Evolutionary conservation across 768 basidiomycete genomes (phyloP).

Genomic region (Cystofilobasidium capitatum): DNA sequence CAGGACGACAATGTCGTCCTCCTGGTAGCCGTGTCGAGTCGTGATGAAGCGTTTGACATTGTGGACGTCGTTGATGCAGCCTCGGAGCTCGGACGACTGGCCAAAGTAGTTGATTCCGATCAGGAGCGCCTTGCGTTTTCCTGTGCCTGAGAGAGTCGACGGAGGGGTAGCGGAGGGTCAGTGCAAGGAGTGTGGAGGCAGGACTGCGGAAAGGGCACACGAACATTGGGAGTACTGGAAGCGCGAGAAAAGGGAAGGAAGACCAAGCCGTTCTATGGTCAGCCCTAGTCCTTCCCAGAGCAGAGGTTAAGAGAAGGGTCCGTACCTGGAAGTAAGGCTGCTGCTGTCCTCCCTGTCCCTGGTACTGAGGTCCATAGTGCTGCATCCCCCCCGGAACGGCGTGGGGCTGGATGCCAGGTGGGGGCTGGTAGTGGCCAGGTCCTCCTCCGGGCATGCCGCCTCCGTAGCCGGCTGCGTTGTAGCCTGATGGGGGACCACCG

Average conservation of each 20-base stretch:
- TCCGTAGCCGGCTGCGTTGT: not conserved
- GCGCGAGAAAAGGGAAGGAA: constrained; percentile 46
- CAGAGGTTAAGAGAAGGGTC: constrained; percentile 38
- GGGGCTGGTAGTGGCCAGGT: constrained; percentile 15
- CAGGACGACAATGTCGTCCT: constrained; percentile 74
- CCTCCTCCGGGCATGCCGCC: not conserved
- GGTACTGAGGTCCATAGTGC: constrained; percentile 54
- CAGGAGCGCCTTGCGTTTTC: constrained; percentile 76
- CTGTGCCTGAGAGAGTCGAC: no score
- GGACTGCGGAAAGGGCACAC: no score
- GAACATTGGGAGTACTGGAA: constrained; percentile 86
- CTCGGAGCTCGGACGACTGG: constrained; percentile 34
- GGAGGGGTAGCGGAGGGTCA: no score
- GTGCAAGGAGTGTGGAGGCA: no score
- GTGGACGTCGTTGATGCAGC: constrained; percentile 84
- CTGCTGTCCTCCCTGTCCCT: constrained; percentile 38
- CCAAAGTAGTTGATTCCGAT: constrained; percentile 44
- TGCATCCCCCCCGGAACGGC: constrained; percentile 45
- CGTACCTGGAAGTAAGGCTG: constrained; percentile 74
- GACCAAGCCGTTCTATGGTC: not conserved
- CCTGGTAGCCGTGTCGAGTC: constrained; percentile 58
- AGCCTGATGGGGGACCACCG: not conserved
- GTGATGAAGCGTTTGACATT: constrained; percentile 70
- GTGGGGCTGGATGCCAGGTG: constrained; percentile 17
- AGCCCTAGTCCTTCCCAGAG: not conserved